These are phyloP conservation scores for Aspergillus pseudoglaucus DNA, from an alignment of 2,329 filamentous ascomycete genomes.

Conservation along the genomic window DNA sequence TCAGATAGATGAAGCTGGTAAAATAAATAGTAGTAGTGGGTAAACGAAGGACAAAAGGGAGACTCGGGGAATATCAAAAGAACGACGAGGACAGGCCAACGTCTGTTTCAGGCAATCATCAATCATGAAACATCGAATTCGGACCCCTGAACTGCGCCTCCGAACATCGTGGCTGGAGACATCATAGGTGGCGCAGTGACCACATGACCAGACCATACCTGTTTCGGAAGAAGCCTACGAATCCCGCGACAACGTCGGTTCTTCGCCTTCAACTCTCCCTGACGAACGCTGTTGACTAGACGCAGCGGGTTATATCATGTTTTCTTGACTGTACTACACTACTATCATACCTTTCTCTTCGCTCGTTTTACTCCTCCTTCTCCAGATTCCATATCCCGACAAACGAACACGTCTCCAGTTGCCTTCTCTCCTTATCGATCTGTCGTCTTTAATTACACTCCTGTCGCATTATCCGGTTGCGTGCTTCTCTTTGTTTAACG, in stretches of 20 bases:
- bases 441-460: constrained; percentile 1
- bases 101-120: not conserved
- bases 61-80: no score
- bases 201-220: constrained; percentile 15
- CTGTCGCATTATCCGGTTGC: not conserved
- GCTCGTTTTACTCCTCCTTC: constrained; percentile 1
- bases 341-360: not conserved
- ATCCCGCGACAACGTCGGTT: constrained; percentile 1
- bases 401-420: constrained; percentile 18
- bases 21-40: no score
- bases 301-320: not conserved
- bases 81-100: not conserved
- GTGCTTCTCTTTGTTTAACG: constrained; percentile 1
- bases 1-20: no score
- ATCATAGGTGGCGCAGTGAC: constrained; percentile 8
- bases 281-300: no score
- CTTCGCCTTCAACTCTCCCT: not conserved
- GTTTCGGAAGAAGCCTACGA: constrained; percentile 7
- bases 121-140: not conserved
- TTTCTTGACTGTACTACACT: not conserved
- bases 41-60: no score
- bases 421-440: constrained; percentile 33
- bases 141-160: constrained; percentile 2
- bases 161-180: constrained; percentile 10
- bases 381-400: constrained; percentile 2